phyloP scores from a whole-genome alignment of 2,329 filamentous ascomycete species.

The Aspergillus udagawae region DNA sequence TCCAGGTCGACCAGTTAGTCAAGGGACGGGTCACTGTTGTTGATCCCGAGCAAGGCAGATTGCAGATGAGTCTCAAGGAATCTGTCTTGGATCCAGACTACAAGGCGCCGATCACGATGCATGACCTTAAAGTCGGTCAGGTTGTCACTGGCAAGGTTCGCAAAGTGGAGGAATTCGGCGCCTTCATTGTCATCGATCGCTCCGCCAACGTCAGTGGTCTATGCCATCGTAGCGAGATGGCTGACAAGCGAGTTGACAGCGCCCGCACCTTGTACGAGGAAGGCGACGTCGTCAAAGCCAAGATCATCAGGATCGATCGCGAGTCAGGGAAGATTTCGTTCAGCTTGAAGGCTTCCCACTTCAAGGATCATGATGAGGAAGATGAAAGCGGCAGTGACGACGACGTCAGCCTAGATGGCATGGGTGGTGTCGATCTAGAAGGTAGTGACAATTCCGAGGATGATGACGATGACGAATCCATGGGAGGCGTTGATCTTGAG shows the following conservation, averaged over 20 bases:
- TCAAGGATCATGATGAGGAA: constrained; percentile 58
- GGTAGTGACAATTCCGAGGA: constrained; percentile 34
- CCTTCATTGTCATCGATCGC: constrained; percentile 85
- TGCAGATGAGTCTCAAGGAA: constrained; percentile 82
- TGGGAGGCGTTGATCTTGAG: constrained; percentile 45
- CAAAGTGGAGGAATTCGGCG: constrained; percentile 92
- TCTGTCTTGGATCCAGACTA: constrained; percentile 80
- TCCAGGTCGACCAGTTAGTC: constrained; percentile 84
- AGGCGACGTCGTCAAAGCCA: constrained; percentile 90
- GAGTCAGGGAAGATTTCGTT: constrained; percentile 79
- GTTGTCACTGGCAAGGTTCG: constrained; percentile 84
- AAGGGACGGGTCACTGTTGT: constrained; percentile 76
- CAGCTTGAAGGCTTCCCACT: constrained; percentile 88
- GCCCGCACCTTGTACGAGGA: constrained; percentile 85
- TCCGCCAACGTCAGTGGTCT: constrained; percentile 87
- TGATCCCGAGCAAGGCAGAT: constrained; percentile 63
- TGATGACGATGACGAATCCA: constrained; percentile 35
- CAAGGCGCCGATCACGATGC: constrained; percentile 65
- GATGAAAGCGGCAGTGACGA: constrained; percentile 44
- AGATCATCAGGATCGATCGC: constrained; percentile 72
- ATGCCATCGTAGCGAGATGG: constrained; percentile 89
- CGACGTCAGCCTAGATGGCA: constrained; percentile 27
- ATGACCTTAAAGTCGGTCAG: constrained; percentile 75
- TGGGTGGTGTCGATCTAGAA: constrained; percentile 30
- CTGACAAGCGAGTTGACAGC: constrained; percentile 75